A percentile compares a stretch with the other conserved stretches of the same genome.
Conservation (phyloP, 1,139 yeast species). For the Zygoascus hellenicus region DNA sequence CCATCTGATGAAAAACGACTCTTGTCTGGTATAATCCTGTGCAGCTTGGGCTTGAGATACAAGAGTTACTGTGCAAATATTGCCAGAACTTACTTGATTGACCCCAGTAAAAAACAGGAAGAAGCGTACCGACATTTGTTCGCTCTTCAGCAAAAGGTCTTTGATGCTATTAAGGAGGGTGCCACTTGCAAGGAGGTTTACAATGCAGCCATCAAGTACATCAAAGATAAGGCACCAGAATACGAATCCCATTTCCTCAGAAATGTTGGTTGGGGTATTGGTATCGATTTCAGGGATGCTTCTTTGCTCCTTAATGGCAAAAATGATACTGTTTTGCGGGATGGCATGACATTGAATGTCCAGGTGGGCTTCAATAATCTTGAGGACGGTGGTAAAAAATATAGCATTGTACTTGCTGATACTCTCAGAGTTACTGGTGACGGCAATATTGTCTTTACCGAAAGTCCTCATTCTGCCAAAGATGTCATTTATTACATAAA, state of each 20-base stretch:
- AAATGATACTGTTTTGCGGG: constrained; percentile 60
- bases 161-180: constrained; percentile 60
- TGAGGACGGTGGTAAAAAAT: constrained; percentile 39
- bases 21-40: constrained; percentile 72
- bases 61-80: constrained; percentile 85
- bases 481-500: constrained; percentile 83
- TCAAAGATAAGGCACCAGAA: constrained; percentile 53
- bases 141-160: constrained; percentile 50
- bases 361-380: constrained; percentile 73
- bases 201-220: constrained; percentile 52
- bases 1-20: constrained; percentile 62
- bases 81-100: constrained; percentile 83
- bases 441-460: constrained; percentile 55
- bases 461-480: constrained; percentile 62
- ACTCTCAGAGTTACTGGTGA: constrained; percentile 65
- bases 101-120: constrained; percentile 78
- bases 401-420: constrained; percentile 75
- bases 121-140: constrained; percentile 71
- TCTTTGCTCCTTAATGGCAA: constrained; percentile 67
- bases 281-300: constrained; percentile 85
- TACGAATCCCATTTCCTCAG: constrained; percentile 63
- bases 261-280: constrained; percentile 85
- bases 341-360: constrained; percentile 71
- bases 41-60: constrained; percentile 83
- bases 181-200: constrained; percentile 61